These are phyloP conservation scores for Epichloe amarillans DNA, from an alignment of 2,329 filamentous ascomycete species.

Conservation along the genomic window DNA sequence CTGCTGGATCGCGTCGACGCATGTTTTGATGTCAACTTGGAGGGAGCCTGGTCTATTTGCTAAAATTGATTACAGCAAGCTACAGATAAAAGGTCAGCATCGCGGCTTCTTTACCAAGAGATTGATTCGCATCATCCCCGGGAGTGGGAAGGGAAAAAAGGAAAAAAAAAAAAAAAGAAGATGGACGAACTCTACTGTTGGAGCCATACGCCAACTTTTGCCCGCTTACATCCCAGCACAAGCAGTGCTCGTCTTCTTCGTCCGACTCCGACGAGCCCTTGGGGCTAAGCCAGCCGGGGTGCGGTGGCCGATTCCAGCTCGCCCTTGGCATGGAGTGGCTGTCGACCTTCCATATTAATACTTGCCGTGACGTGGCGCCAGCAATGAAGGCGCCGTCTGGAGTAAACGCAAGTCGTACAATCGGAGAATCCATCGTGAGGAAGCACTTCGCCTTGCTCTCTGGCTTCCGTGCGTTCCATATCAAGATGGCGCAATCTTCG, in stretches of 20 bases:
- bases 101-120: neutral
- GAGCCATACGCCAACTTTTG: conserved; percentile 50
- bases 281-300: conserved; percentile 46
- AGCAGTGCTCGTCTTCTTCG: conserved; percentile 47
- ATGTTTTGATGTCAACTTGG: neutral
- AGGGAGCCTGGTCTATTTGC: conserved; percentile 18
- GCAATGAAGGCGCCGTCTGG: conserved; percentile 51
- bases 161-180: neutral
- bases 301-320: conserved; percentile 42
- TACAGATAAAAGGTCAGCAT: neutral
- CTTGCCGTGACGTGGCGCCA: conserved; percentile 42
- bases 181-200: conserved; percentile 43
- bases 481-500: conserved; percentile 47
- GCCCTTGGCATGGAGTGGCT: conserved; percentile 45
- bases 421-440: conserved; percentile 45
- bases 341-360: conserved; percentile 53
- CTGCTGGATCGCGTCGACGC: neutral
- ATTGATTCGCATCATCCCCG: neutral
- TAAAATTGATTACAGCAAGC: conserved; percentile 40
- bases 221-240: conserved; percentile 49
- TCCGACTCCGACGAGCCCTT: conserved; percentile 38
- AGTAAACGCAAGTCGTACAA: conserved; percentile 47
- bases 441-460: conserved; percentile 45
- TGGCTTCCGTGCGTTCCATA: conserved; percentile 45
- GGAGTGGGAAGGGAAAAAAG: too few species aligned